Evolutionary conservation across 495 filamentous ascomycete genomes (phyloP).

Genomic region (Cladorrhinum samala): DNA sequence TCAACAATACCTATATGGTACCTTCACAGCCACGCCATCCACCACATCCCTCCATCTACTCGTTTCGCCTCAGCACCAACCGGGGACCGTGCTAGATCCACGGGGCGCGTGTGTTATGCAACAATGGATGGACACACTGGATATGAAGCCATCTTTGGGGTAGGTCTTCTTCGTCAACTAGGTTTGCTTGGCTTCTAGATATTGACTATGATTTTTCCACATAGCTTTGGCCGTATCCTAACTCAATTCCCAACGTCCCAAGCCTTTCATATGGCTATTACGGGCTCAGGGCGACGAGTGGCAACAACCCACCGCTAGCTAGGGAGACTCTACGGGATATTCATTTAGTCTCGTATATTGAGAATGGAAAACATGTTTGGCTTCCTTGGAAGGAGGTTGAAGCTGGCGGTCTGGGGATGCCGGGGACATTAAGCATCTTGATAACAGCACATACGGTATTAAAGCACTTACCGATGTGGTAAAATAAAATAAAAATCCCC

Average conservation of each 20-base stretch:
- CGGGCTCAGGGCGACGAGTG: constrained; percentile 19
- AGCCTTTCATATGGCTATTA: constrained; percentile 18
- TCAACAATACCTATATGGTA: constrained; percentile 16
- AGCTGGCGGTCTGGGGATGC: too few species aligned
- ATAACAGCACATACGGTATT: too few species aligned
- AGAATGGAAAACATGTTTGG: constrained; percentile 21
- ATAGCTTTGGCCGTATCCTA: constrained; percentile 21
- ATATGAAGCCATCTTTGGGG: constrained; percentile 13
- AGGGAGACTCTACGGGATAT: constrained; percentile 12
- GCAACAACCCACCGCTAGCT: constrained; percentile 2
- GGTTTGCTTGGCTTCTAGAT: constrained; percentile 1
- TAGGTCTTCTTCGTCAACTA: constrained; percentile 7
- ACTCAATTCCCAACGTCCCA: constrained; percentile 13
- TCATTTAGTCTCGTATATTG: constrained; percentile 10
- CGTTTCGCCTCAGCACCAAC: constrained; percentile 5
- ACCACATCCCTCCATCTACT: neutral
- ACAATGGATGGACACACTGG: neutral
- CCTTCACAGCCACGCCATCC: constrained; percentile 8
- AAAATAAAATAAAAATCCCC: too few species aligned
- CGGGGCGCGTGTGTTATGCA: constrained; percentile 13
- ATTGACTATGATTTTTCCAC: neutral
- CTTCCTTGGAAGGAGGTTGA: constrained; percentile 15
- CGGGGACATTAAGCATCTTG: too few species aligned
- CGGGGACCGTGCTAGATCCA: constrained; percentile 13
- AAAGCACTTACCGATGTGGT: too few species aligned